Conservation (phyloP, 306 rosid species). For the Biancaea sappan region DNA sequence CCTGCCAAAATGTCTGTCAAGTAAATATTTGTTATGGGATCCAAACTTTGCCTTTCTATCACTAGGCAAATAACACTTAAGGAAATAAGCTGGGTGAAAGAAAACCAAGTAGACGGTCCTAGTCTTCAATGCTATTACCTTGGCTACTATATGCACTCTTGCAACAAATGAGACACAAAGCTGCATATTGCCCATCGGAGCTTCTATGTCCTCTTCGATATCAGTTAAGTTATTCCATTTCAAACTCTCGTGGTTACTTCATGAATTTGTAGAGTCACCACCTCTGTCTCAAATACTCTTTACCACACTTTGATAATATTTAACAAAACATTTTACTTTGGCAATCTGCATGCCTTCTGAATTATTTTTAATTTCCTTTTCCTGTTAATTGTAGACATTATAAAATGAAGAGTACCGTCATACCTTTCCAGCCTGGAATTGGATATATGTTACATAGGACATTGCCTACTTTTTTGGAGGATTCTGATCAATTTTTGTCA, state of each 20-base stretch:
- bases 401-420: background rate
- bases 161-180: conserved; percentile 91
- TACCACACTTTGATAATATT: background rate
- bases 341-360: background rate
- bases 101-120: conserved; percentile 68
- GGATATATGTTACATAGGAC: background rate
- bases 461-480: background rate
- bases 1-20: conserved; percentile 88
- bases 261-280: conserved; percentile 11
- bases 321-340: conserved; percentile 1
- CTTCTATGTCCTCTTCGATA: conserved; percentile 90
- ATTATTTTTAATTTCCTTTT: no score
- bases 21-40: conserved; percentile 95
- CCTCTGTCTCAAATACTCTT: conserved; percentile 11
- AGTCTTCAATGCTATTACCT: conserved; percentile 84
- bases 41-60: conserved; percentile 90
- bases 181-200: conserved; percentile 81
- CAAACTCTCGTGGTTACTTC: conserved; percentile 21
- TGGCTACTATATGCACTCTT: conserved; percentile 88
- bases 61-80: conserved; percentile 86
- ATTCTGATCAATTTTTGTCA: conserved; percentile 21
- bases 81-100: conserved; percentile 88
- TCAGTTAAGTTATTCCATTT: conserved; percentile 59
- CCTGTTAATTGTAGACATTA: background rate
- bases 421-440: background rate